These are phyloP conservation scores for Podosphaera aphanis DNA, from an alignment of 2,329 filamentous ascomycete species.

Conservation along the genomic window DNA sequence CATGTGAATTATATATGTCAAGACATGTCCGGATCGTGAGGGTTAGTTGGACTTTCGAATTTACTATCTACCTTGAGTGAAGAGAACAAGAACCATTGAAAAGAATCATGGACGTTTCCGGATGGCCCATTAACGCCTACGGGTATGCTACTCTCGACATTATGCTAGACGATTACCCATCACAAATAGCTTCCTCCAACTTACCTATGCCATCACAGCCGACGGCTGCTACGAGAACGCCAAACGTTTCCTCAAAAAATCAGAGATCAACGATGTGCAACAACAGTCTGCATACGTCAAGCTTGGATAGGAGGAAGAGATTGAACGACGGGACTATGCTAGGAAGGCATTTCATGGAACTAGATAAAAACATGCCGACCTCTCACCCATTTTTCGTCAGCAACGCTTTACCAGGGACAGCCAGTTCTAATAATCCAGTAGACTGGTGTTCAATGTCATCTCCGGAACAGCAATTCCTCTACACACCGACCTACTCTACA, in stretches of 20 bases:
- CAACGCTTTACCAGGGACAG: not conserved
- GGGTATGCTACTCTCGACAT: conserved; percentile 20
- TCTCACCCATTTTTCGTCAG: not conserved
- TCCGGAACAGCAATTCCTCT: not conserved
- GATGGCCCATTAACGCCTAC: conserved; percentile 6
- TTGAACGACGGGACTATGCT: too few species aligned
- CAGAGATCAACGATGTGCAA: too few species aligned
- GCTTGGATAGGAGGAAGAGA: too few species aligned
- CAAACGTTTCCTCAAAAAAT: not conserved
- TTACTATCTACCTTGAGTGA: too few species aligned
- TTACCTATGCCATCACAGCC: conserved; percentile 23
- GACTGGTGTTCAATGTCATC: not conserved
- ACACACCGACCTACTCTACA: not conserved
- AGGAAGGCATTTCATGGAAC: too few species aligned
- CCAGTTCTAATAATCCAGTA: not conserved
- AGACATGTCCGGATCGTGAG: not conserved
- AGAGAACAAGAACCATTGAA: not conserved
- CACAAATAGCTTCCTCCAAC: conserved; percentile 26
- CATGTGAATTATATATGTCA: not conserved
- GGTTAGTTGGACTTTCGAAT: too few species aligned
- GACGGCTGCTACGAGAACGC: not conserved
- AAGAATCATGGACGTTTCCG: not conserved
- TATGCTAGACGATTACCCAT: conserved; percentile 27
- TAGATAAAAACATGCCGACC: not conserved
- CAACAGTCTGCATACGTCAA: too few species aligned